Conservation (phyloP, 495 filamentous ascomycete species). For the Tuber melanosporum region DNA sequence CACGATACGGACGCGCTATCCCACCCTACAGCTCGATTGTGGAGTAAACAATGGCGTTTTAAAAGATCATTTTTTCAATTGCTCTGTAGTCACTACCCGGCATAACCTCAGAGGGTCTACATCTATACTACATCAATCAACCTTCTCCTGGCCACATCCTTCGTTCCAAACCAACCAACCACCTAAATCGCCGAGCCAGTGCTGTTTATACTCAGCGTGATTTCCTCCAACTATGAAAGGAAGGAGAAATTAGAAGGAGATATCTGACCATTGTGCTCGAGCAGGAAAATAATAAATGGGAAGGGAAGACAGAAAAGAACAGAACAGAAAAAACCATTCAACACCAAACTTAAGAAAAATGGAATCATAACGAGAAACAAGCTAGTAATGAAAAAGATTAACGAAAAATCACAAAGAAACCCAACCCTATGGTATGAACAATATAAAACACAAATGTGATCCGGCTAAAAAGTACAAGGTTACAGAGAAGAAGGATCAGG, state of each 20-base stretch:
- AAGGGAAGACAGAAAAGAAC: constrained; percentile 1
- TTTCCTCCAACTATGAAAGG: background rate
- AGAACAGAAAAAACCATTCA: constrained; percentile 4
- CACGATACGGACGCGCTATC: background rate
- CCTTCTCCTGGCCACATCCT: background rate
- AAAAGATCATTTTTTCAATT: background rate
- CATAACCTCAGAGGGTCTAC: background rate
- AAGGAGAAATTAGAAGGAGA: constrained; percentile 1
- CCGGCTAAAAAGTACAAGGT: background rate
- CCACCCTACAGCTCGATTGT: background rate
- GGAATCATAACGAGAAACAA: constrained; percentile 2
- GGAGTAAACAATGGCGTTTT: background rate
- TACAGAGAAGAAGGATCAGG: background rate
- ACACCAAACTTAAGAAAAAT: constrained; percentile 17
- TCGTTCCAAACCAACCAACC: background rate
- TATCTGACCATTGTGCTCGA: constrained; percentile 3
- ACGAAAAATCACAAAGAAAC: background rate
- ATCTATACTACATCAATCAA: background rate
- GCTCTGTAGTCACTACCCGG: background rate
- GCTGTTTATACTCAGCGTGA: background rate
- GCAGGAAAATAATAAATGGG: constrained; percentile 10
- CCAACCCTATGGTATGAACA: constrained; percentile 12
- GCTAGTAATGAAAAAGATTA: constrained; percentile 2
- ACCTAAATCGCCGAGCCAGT: background rate
- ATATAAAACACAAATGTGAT: background rate